phyloP scores from a whole-genome alignment of 257 asterid species.

The Fraxinus americana region DNA sequence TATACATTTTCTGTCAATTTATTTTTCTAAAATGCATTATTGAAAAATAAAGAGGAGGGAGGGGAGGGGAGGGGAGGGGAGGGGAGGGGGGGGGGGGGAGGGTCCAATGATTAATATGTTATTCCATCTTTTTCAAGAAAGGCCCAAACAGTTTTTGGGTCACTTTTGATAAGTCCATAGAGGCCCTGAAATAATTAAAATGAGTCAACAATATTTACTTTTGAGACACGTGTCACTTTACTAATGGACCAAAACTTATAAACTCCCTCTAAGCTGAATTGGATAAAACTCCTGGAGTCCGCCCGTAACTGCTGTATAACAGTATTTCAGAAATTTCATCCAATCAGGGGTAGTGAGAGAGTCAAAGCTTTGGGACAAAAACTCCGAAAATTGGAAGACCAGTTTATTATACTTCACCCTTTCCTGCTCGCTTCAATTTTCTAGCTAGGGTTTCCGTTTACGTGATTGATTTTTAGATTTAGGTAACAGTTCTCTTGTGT shows the following conservation, averaged over 20 bases:
- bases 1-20: no score
- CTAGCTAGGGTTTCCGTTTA: slow-evolving; percentile 23
- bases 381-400: slow-evolving; percentile 33
- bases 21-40: no score
- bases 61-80: no score
- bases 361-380: slow-evolving; percentile 55
- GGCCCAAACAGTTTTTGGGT: no score
- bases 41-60: no score
- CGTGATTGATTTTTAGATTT: slow-evolving; percentile 36
- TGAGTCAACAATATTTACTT: not conserved
- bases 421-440: slow-evolving; percentile 4
- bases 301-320: slow-evolving; percentile 30
- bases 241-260: slow-evolving; percentile 32
- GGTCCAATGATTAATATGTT: no score
- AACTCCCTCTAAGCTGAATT: slow-evolving; percentile 47
- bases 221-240: slow-evolving; percentile 28
- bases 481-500: slow-evolving; percentile 27
- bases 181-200: no score
- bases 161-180: no score
- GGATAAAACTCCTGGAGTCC: slow-evolving; percentile 57
- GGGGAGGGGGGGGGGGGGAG: no score
- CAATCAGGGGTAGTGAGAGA: slow-evolving; percentile 6
- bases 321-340: slow-evolving; percentile 24
- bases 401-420: slow-evolving; percentile 12
- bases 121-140: no score